Base-by-base conservation (phyloP, 164 flowering plant genomes). In the Stephania yunnanensis region DNA sequence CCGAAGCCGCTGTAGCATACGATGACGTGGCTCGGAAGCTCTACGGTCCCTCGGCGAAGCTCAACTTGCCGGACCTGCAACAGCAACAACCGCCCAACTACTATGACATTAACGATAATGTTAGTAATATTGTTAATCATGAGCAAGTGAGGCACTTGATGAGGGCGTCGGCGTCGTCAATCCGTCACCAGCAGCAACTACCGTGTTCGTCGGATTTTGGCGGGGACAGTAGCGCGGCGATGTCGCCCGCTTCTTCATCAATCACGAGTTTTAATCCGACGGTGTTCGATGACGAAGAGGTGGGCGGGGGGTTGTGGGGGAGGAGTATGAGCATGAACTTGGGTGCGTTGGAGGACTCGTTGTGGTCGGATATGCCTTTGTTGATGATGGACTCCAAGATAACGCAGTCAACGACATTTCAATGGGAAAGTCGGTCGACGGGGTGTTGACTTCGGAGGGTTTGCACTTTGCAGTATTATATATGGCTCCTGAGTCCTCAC, bases 1-100 rank as follows among this genome's bases (percentile, higher is more conserved):
- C 71, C 29, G 92, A 87, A 10, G 94, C 92, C 10, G 92, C 92
- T 9, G 1, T 89, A 46, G 92, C 90, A 30, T 89, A 89, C 69
- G 93, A 91, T 55, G 77, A 80, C 8, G 89, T 89, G 30, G 89
- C 94, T 10, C 82, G 85, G 2, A 85, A 85, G 71, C 91, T 90
- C n/a, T 87, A 84, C 55, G 92, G 94, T 22, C 12, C 86, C 0
- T 80, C 82, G 0, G 90, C 91, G 0, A 89, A 87, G 81, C 87
- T 90, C 80, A 90, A 90, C 69, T 65, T 90, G 58, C 88, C 42
- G 42, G 4, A 36, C 42, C 87, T 9, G 79, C 76, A 22, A 13
- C 68, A 11, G 78, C 76, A 22, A 13, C 68, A 11, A 68, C 20
- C 68, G 17, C 74, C 10, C 13, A 42, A n/a, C 73, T 3, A 12